Percentiles rank a stretch among this genome's conserved stretches.
These are phyloP conservation scores for Suillus bovinus DNA, from an alignment of 768 basidiomycete genomes.

Conservation along the genomic window DNA sequence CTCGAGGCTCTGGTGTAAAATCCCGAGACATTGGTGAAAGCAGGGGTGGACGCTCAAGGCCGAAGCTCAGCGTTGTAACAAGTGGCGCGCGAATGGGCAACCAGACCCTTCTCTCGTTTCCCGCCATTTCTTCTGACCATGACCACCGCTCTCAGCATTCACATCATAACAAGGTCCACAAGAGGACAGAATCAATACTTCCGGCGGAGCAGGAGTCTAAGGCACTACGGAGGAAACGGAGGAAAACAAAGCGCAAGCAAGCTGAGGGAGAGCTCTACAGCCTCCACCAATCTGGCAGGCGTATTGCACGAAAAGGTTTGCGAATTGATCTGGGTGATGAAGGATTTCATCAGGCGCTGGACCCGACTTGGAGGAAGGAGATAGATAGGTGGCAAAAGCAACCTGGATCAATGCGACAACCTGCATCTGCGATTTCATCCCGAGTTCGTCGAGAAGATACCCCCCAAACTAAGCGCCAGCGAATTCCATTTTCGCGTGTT, in stretches of 20 bases:
- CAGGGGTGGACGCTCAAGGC: conserved; percentile 14
- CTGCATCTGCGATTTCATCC: conserved; percentile 8
- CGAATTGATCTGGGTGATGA: conserved; percentile 48
- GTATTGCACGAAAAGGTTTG: conserved; percentile 36
- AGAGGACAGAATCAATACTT: conserved; percentile 12
- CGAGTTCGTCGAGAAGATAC: conserved; percentile 15
- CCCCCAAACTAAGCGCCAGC: conserved; percentile 14
- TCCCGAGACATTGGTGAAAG: conserved; percentile 11
- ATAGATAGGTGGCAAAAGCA: conserved; percentile 33
- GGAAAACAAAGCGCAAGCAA: conserved; percentile 28
- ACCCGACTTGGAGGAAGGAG: conserved; percentile 37
- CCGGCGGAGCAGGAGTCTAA: conserved; percentile 10
- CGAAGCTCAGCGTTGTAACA: conserved; percentile 40
- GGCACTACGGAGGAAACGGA: conserved; percentile 7
- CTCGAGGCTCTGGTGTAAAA: conserved; percentile 14
- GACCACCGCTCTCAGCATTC: conserved; percentile 9
- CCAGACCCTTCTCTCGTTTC: conserved; percentile 43
- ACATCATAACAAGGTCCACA: conserved; percentile 13
- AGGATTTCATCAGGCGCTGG: conserved; percentile 41
- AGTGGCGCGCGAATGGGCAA: conserved; percentile 36
- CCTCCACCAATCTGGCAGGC: conserved; percentile 38
- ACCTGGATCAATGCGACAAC: conserved; percentile 15
- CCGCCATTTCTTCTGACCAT: conserved; percentile 13
- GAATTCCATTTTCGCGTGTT: conserved; percentile 13
- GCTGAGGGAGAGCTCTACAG: conserved; percentile 36